Percentiles rank a stretch among this genome's conserved stretches.
These are phyloP conservation scores for Phaeosphaeriaceae sp. DNA, from an alignment of 2,329 filamentous ascomycete genomes.

Conservation along the genomic window DNA sequence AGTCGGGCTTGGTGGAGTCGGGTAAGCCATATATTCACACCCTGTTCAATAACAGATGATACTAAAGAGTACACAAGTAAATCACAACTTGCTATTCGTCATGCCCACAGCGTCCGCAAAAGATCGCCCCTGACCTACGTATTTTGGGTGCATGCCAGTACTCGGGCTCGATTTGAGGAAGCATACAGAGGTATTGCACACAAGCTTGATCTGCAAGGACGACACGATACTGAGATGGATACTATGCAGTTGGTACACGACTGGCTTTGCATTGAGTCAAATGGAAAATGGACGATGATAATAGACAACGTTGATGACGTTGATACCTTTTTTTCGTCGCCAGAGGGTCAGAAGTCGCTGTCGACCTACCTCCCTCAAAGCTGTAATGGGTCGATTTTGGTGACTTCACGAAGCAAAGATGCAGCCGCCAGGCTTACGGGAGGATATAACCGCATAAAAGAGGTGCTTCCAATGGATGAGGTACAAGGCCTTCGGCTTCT, in stretches of 20 bases:
- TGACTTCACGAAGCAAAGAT: conserved; percentile 16
- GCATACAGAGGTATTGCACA: conserved; percentile 18
- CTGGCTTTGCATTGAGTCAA: conserved; percentile 19
- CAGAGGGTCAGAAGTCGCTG: neutral
- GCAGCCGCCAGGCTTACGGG: conserved; percentile 6
- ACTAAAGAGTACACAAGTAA: conserved; percentile 6
- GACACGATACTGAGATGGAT: conserved; percentile 14
- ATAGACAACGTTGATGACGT: conserved; percentile 22
- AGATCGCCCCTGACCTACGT: conserved; percentile 24
- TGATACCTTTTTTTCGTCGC: conserved; percentile 1
- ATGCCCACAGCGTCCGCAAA: conserved; percentile 21
- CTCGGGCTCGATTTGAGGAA: conserved; percentile 17
- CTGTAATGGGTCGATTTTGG: conserved; percentile 12
- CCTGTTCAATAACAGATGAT: neutral
- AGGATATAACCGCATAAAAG: conserved; percentile 17
- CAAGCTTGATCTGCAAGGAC: conserved; percentile 10
- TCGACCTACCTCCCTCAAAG: conserved; percentile 15
- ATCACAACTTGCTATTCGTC: conserved; percentile 28
- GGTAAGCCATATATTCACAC: conserved; percentile 1
- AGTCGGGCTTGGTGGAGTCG: conserved; percentile 37
- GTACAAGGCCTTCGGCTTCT: conserved; percentile 24
- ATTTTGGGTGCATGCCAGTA: conserved; percentile 38
- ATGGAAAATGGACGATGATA: conserved; percentile 19
- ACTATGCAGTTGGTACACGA: conserved; percentile 15
- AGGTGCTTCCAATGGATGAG: conserved; percentile 26